Evolutionary conservation across 495 filamentous ascomycete species (phyloP), one percentile per base, ranked within the genome.

Genomic region (Jackrogersella multiformis): DNA sequence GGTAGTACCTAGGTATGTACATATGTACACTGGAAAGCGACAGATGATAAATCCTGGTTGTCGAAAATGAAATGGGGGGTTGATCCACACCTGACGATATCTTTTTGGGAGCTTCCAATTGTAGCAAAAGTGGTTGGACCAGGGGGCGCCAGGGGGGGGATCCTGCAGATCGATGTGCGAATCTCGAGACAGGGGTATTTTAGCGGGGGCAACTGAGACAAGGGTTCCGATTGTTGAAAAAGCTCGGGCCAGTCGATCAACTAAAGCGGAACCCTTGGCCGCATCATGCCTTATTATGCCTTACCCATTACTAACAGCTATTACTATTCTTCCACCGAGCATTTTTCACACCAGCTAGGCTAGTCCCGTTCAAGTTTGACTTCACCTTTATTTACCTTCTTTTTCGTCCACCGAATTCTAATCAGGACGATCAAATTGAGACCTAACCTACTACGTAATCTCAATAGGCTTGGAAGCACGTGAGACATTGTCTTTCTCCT

Each of bases 61-160:
- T 30, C 7, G 26, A 15, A 15, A n/a, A n/a, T n/a, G 20, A 38
- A 24, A 68, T 59, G 62, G 46, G 58, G 65, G 52, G n/a, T n/a
- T n/a, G n/a, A n/a, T 63, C 46, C 38, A 38, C 56, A 28, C 24
- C 7, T 21, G 18, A 51, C 46, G 53, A 64, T 69, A 69, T 69
- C 66, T 65, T 28, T 65, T 64, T 54, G 26, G 60, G 61, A 70
- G 67, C 67, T 70, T 66, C 67, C 67, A 57, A 56, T 66, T 70
- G 56, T 13, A 66, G 66, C 58, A 44, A 60, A 56, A 32, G 18
- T 59, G 53, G 60, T 52, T 60, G 55, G 66, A 49, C 26, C 32
- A 39, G 61, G 60, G 48, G 8, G 12, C 5, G 13, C n/a, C n/a
- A n/a, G n/a, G n/a, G n/a, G n/a, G n/a, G n/a, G n/a, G n/a, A n/a